Conservation (phyloP, 1,139 yeast genomes). For the Pichia sp. region DNA sequence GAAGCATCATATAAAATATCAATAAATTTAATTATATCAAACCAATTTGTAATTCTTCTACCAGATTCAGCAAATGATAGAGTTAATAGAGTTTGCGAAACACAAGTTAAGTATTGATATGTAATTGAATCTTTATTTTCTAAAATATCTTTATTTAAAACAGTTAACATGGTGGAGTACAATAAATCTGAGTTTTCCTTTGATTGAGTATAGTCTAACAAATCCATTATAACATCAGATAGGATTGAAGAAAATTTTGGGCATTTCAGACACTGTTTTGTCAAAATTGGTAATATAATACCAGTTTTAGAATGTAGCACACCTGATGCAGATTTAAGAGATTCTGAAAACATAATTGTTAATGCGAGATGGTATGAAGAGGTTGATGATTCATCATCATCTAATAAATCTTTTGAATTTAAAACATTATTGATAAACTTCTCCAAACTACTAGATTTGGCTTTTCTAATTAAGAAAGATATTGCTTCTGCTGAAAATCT, state of each 20-base stretch:
- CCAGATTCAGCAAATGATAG: conserved; percentile 66
- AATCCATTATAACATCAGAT: conserved; percentile 52
- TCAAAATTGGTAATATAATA: conserved; percentile 41
- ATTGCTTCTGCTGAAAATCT: conserved; percentile 89
- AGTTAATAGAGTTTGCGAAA: conserved; percentile 33
- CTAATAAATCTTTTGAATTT: conserved; percentile 15
- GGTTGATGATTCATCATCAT: conserved; percentile 28
- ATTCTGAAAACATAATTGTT: conserved; percentile 59
- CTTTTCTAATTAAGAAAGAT: conserved; percentile 74
- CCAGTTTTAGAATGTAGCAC: conserved; percentile 69
- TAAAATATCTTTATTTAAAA: conserved; percentile 4
- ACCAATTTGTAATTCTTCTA: conserved; percentile 48
- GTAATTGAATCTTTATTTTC: neutral
- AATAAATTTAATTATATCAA: conserved; percentile 18
- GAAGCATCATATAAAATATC: conserved; percentile 12
- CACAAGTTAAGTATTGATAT: conserved; percentile 15
- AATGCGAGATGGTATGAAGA: conserved; percentile 42
- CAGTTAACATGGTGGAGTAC: conserved; percentile 28
- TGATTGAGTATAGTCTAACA: conserved; percentile 56
- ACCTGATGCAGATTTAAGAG: conserved; percentile 67
- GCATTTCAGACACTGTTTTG: conserved; percentile 32
- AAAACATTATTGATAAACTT: conserved; percentile 47
- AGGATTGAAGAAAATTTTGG: conserved; percentile 38
- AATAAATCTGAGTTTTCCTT: conserved; percentile 44
- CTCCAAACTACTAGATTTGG: conserved; percentile 43